Conservation (phyloP, 163 green algal species). For the Chlorella variabilis region DNA sequence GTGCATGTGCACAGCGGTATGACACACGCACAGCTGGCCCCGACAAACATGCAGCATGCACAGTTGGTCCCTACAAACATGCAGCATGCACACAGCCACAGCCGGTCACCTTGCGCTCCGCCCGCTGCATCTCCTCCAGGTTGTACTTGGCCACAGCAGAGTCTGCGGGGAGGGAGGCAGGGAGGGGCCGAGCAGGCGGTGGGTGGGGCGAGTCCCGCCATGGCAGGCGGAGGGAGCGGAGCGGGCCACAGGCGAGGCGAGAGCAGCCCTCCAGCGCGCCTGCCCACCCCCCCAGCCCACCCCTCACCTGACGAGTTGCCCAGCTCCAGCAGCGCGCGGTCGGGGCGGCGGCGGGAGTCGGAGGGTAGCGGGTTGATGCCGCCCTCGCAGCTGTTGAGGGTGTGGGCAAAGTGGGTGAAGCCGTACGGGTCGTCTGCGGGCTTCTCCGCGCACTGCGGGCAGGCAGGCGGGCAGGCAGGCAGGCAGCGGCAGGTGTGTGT, state of each 20-base stretch:
- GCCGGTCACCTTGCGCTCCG: slow-evolving; percentile 62
- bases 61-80: too few species aligned
- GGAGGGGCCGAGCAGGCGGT: background rate
- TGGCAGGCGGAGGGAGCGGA: background rate
- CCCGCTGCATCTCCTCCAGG: slow-evolving; percentile 87
- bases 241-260: background rate
- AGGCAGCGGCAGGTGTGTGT: background rate
- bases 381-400: slow-evolving; percentile 81
- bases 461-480: background rate
- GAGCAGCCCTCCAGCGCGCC: background rate
- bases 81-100: background rate
- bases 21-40: background rate
- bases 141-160: slow-evolving; percentile 80
- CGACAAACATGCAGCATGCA: background rate
- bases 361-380: slow-evolving; percentile 67
- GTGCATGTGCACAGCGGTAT: background rate
- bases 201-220: background rate
- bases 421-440: slow-evolving; percentile 89
- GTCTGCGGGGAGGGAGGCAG: slow-evolving; percentile 1
- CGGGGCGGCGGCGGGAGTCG: slow-evolving; percentile 73
- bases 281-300: background rate
- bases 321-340: slow-evolving; percentile 81
- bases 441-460: slow-evolving; percentile 78
- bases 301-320: slow-evolving; percentile 61
- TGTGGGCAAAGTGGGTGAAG: slow-evolving; percentile 91